phyloP scores from a whole-genome alignment of 208 protist genomes.

The Acanthamoeba sp. region DNA sequence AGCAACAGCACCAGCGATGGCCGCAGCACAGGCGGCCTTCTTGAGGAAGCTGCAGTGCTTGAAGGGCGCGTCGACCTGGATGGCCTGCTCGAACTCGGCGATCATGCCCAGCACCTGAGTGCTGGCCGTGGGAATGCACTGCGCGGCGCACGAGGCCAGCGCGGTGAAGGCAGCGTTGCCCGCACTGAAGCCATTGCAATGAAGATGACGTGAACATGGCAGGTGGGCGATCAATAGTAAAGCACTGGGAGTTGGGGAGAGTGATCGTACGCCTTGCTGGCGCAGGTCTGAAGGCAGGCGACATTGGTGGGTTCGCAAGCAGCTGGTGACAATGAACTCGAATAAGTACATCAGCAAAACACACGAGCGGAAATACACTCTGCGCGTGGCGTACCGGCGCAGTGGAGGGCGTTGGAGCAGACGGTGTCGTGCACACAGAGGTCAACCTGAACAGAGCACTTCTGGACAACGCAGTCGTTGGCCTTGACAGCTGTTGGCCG shows the following conservation, averaged over 20 bases:
- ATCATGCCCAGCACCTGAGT: neutral
- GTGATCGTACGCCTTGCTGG: neutral
- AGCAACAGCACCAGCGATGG: neutral
- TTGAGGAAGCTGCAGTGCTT: neutral
- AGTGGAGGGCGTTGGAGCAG: neutral
- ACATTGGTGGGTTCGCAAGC: neutral
- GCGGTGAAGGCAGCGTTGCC: conserved; percentile 1
- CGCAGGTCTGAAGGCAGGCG: neutral
- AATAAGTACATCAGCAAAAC: too few species aligned
- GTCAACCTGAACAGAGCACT: neutral
- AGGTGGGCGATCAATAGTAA: too few species aligned
- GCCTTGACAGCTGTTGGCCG: neutral
- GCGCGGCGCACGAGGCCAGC: neutral
- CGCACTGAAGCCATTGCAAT: too few species aligned
- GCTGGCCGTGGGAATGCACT: neutral
- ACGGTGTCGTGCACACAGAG: conserved; percentile 9
- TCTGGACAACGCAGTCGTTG: neutral
- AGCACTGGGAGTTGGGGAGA: too few species aligned
- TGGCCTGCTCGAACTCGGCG: neutral
- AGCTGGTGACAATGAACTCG: neutral
- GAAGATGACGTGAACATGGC: too few species aligned
- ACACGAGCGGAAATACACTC: neutral
- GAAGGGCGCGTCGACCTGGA: neutral
- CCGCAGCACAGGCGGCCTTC: neutral
- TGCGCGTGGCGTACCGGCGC: neutral